Conservation (phyloP, 139 green algal species). For the Chlorella sp. region DNA sequence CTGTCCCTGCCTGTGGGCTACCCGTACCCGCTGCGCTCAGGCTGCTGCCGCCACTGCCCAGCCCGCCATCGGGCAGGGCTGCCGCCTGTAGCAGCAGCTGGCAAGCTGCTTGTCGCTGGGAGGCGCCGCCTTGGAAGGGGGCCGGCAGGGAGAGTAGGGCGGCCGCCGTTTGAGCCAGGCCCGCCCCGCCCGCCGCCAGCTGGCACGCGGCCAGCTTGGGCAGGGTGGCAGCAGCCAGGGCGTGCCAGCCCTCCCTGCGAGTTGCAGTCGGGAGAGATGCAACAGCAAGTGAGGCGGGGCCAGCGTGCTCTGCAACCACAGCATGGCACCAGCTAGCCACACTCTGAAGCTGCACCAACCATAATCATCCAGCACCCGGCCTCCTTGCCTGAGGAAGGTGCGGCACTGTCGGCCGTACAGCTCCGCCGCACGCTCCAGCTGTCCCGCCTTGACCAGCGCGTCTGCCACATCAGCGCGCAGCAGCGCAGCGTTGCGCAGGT, state of each 20-base stretch:
- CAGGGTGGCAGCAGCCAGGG: conserved; percentile 44
- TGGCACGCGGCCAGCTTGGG: conserved; percentile 55
- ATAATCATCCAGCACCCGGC: background rate
- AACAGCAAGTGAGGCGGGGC: background rate
- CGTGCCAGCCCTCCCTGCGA: conserved; percentile 58
- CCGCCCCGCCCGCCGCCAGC: conserved; percentile 1
- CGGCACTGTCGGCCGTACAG: conserved; percentile 41
- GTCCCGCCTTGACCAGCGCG: conserved; percentile 34
- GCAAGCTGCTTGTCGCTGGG: background rate
- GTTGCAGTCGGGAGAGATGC: conserved; percentile 17
- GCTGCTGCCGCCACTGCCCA: background rate
- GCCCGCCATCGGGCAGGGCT: background rate
- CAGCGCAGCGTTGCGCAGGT: conserved; percentile 45
- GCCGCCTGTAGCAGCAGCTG: conserved; percentile 30
- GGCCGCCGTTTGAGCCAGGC: conserved; percentile 34
- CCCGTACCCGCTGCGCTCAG: too few species aligned
- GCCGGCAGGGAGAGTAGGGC: conserved; percentile 34
- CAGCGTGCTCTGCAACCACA: too few species aligned
- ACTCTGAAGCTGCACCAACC: background rate
- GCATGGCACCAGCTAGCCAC: too few species aligned
- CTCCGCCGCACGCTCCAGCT: conserved; percentile 3
- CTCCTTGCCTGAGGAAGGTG: background rate
- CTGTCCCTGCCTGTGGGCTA: background rate
- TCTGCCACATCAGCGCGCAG: conserved; percentile 59
- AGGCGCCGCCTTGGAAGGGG: background rate